These are phyloP conservation scores for Cryphonectria nitschkei DNA, from an alignment of 2,329 filamentous ascomycete species.

Conservation along the genomic window DNA sequence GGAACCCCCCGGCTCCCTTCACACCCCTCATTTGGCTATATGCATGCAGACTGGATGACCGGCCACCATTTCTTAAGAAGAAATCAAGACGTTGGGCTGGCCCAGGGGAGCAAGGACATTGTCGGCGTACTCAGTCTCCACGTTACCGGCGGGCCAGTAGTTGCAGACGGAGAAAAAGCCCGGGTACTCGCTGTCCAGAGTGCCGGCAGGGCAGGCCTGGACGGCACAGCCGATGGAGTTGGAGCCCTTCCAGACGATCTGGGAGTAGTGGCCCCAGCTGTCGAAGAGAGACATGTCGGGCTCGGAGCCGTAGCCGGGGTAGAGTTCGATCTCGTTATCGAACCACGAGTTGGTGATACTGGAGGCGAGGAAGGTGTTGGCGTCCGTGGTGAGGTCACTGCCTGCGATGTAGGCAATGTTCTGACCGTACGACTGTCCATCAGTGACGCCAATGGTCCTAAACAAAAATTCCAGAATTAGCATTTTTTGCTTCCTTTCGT, in stretches of 20 bases:
- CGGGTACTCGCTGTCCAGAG: constrained; percentile 51
- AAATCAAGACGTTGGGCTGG: constrained; percentile 36
- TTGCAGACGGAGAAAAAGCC: constrained; percentile 88
- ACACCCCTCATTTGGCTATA: background rate
- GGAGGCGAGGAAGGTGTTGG: constrained; percentile 60
- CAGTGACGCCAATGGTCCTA: constrained; percentile 60
- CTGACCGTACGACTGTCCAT: constrained; percentile 70
- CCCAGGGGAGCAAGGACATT: constrained; percentile 53
- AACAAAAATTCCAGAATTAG: constrained; percentile 7
- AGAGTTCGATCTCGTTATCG: constrained; percentile 71
- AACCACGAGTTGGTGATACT: constrained; percentile 87
- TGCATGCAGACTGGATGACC: background rate
- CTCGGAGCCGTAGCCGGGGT: constrained; percentile 62
- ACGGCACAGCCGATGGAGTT: constrained; percentile 66
- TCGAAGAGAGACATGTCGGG: constrained; percentile 67
- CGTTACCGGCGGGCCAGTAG: constrained; percentile 75
- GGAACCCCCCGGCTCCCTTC: background rate
- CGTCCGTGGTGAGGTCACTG: constrained; percentile 46
- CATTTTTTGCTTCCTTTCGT: background rate
- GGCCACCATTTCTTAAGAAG: background rate
- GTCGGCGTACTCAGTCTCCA: constrained; percentile 51
- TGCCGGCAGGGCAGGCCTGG: constrained; percentile 56
- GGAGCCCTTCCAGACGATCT: constrained; percentile 72
- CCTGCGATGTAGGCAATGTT: constrained; percentile 76
- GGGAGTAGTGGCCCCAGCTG: constrained; percentile 74